Conservation (phyloP, 1,139 yeast genomes). For the Arxiozyma heterogenica region DNA sequence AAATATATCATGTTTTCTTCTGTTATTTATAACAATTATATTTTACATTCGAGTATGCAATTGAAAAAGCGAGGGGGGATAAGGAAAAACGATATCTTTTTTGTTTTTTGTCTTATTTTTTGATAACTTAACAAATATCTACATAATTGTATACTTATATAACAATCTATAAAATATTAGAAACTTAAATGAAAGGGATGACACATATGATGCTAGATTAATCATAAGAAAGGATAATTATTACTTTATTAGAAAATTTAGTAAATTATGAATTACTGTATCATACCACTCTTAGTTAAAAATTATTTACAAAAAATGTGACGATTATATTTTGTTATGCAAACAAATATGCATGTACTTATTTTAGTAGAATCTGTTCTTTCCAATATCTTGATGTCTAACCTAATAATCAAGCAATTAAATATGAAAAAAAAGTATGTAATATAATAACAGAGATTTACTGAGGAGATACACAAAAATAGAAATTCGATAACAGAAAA, state of each 20-base stretch:
- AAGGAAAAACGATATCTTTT: no score
- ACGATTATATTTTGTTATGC: no score
- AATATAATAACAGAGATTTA: neutral
- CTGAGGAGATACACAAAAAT: neutral
- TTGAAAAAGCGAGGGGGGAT: no score
- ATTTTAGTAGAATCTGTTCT: neutral
- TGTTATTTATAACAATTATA: no score
- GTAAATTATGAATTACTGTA: neutral
- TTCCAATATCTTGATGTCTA: neutral
- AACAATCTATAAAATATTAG: no score
- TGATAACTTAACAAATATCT: no score
- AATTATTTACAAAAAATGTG: no score
- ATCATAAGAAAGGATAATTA: neutral
- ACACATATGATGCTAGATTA: neutral
- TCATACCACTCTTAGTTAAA: no score
- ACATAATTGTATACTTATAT: neutral
- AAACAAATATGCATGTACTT: neutral
- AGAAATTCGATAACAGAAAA: neutral
- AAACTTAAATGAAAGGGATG: neutral
- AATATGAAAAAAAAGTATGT: neutral
- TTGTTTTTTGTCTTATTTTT: no score
- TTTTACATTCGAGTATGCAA: no score
- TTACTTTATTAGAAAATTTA: neutral
- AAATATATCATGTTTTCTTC: no score
- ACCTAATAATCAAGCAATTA: neutral